phyloP scores from a whole-genome alignment of 1,284 basidiomycete species.

The Stygiomarasmius scandens region DNA sequence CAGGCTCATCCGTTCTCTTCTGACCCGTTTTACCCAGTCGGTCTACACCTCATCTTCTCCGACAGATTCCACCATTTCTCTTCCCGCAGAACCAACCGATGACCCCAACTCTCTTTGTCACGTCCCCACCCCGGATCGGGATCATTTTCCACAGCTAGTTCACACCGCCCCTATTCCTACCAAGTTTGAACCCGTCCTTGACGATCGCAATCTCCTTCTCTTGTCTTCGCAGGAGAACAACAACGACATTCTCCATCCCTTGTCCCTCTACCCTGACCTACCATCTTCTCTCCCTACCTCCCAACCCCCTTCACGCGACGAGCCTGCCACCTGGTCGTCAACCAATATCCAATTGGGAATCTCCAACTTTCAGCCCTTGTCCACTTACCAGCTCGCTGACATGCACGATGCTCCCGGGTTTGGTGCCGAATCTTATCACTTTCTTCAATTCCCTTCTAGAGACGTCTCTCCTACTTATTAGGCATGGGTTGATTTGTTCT shows the following conservation, averaged over 20 bases:
- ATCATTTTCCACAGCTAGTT: slow-evolving; percentile 16
- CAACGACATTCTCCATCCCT: slow-evolving; percentile 28
- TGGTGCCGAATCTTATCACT: slow-evolving; percentile 1
- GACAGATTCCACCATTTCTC: slow-evolving; percentile 36
- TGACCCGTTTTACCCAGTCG: slow-evolving; percentile 36
- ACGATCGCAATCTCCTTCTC: slow-evolving; percentile 26
- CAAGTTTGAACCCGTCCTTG: slow-evolving; percentile 29
- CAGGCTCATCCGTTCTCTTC: slow-evolving; percentile 8
- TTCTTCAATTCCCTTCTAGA: neutral
- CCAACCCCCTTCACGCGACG: neutral
- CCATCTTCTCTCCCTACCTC: neutral
- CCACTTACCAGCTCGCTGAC: slow-evolving; percentile 10
- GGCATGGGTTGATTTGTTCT: neutral
- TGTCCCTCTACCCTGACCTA: slow-evolving; percentile 20
- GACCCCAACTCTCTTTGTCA: slow-evolving; percentile 27
- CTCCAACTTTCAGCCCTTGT: slow-evolving; percentile 5
- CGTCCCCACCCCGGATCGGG: slow-evolving; percentile 15
- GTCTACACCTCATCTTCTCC: slow-evolving; percentile 42
- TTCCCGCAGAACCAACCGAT: slow-evolving; percentile 31
- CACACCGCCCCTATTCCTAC: slow-evolving; percentile 19
- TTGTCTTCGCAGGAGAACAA: slow-evolving; percentile 25
- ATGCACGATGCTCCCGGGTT: neutral
- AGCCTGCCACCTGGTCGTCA: neutral
- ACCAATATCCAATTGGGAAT: slow-evolving; percentile 2
- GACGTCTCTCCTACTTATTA: slow-evolving; percentile 2